These are phyloP conservation scores for Agrocybe chaxingu DNA, from an alignment of 768 basidiomycete genomes.

Conservation along the genomic window DNA sequence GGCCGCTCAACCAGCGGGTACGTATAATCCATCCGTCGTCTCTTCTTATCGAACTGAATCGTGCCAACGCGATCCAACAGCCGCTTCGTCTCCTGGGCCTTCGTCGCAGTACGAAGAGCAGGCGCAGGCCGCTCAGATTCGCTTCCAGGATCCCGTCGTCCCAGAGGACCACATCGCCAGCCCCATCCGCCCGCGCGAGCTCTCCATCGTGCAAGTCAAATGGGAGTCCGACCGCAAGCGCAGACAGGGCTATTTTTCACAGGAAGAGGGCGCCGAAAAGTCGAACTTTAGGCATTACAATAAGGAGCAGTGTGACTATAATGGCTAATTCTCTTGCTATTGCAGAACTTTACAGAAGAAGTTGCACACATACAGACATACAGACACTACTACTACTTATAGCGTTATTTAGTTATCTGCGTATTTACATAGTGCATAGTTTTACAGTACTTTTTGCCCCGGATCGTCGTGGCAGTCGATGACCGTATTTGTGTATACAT, in stretches of 20 bases:
- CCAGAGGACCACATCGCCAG: constrained; percentile 2
- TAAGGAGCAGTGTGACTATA: constrained; percentile 24
- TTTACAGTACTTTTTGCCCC: too few species aligned
- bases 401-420: not conserved
- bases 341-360: not conserved
- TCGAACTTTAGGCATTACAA: constrained; percentile 30
- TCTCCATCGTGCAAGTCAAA: constrained; percentile 21
- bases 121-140: constrained; percentile 7
- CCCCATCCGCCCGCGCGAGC: constrained; percentile 9
- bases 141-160: constrained; percentile 12
- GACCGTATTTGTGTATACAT: too few species aligned
- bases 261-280: constrained; percentile 24
- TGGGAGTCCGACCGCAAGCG: constrained; percentile 31
- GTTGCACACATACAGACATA: not conserved
- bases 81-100: not conserved
- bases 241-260: constrained; percentile 28
- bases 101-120: not conserved
- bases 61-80: not conserved
- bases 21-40: too few species aligned
- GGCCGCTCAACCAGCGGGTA: too few species aligned
- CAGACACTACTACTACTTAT: not conserved
- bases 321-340: not conserved
- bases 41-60: too few species aligned
- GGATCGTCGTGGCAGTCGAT: too few species aligned
- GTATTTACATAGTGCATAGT: too few species aligned